Percentiles rank a stretch among this genome's conserved stretches.
Conservation (phyloP, 2,329 filamentous ascomycete genomes). For the Diaporthe caulivora region DNA sequence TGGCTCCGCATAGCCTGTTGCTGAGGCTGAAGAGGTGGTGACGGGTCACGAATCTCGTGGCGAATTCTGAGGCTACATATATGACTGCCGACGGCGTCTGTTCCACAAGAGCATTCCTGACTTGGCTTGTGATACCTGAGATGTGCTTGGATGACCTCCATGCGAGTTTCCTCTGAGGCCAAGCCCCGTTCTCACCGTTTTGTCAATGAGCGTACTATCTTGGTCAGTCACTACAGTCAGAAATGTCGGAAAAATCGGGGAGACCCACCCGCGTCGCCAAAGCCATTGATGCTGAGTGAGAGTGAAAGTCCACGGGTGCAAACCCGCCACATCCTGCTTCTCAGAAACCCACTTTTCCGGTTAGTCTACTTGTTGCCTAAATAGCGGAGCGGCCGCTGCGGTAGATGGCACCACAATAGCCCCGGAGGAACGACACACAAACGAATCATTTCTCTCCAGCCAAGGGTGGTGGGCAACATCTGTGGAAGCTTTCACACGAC, state of each 20-base stretch:
- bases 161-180: too few species aligned
- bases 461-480: too few species aligned
- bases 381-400: background rate
- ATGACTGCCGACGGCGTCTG: background rate
- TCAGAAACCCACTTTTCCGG: background rate
- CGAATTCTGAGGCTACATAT: too few species aligned
- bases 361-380: background rate
- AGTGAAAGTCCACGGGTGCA: too few species aligned
- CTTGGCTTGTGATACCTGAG: background rate
- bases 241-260: background rate
- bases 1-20: background rate
- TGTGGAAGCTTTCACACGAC: too few species aligned
- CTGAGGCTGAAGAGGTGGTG: background rate
- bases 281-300: background rate
- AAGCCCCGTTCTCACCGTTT: background rate
- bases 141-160: too few species aligned
- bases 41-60: background rate
- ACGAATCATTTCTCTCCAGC: too few species aligned
- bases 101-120: background rate
- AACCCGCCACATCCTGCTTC: background rate
- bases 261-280: background rate
- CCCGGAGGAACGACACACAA: too few species aligned
- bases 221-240: background rate
- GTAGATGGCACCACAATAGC: too few species aligned
- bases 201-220: too few species aligned